These are phyloP conservation scores for Fusarium liriodendri DNA, from an alignment of 2,329 filamentous ascomycete species.

Conservation along the genomic window DNA sequence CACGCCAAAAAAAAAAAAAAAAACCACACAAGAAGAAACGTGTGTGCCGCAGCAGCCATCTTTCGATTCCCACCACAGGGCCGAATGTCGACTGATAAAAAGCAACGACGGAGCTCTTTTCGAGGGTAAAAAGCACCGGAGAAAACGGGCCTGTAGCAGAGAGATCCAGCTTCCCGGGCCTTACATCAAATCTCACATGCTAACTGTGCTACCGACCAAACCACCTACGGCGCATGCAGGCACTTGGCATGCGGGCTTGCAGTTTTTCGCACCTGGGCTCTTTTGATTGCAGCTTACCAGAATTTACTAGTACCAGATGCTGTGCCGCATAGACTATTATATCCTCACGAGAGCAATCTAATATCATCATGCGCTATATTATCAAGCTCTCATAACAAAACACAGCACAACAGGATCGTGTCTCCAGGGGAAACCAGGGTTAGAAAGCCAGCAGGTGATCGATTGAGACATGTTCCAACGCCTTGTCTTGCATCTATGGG, in stretches of 20 bases:
- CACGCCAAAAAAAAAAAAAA: slow-evolving; percentile 25
- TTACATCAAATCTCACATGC: background rate
- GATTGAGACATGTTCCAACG: slow-evolving; percentile 25
- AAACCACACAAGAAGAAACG: slow-evolving; percentile 5
- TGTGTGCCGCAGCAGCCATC: slow-evolving; percentile 14
- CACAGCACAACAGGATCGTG: slow-evolving; percentile 19
- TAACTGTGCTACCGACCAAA: background rate
- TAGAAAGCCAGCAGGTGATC: background rate
- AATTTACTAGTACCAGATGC: background rate
- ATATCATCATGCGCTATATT: background rate
- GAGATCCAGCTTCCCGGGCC: background rate
- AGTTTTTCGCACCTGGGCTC: background rate
- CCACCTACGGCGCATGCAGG: background rate
- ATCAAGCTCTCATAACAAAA: slow-evolving; percentile 2
- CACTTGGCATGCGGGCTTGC: background rate
- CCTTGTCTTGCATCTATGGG: slow-evolving; percentile 22
- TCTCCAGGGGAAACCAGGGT: slow-evolving; percentile 24
- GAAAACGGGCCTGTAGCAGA: background rate
- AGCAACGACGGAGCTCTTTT: background rate
- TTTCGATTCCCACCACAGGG: background rate
- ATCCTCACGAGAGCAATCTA: background rate
- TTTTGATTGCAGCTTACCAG: background rate
- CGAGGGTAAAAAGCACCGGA: background rate
- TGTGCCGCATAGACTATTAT: background rate
- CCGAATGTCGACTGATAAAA: background rate